Evolutionary conservation across 2,329 filamentous ascomycete genomes (phyloP).

Genomic region (Xylaria sp.): DNA sequence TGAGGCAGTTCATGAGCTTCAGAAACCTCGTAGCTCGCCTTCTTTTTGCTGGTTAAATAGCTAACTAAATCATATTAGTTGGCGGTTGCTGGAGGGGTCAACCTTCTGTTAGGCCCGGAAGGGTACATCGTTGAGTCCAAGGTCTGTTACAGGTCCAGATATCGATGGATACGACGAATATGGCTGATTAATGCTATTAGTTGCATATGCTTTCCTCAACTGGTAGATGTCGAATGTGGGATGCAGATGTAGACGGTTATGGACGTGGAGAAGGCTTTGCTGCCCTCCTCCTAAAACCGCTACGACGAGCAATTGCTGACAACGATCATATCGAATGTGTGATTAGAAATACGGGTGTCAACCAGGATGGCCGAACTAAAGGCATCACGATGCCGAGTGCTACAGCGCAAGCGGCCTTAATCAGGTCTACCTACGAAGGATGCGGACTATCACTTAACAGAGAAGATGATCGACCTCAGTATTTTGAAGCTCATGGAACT

Average conservation of each 20-base stretch:
- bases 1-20: too few relatives aligned
- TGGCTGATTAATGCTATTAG: background rate
- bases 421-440: background rate
- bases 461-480: background rate
- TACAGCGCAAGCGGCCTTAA: background rate
- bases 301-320: background rate
- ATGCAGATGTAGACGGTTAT: background rate
- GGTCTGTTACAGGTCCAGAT: too few relatives aligned
- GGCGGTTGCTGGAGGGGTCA: too few relatives aligned
- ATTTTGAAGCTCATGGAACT: background rate
- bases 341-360: background rate
- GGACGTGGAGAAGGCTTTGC: background rate
- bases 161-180: too few relatives aligned
- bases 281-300: background rate
- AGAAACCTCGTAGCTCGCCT: too few relatives aligned
- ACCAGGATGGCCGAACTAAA: background rate
- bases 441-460: background rate
- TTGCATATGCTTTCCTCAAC: background rate
- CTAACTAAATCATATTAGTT: too few relatives aligned
- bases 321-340: background rate
- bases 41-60: too few relatives aligned
- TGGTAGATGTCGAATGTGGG: background rate
- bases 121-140: too few relatives aligned
- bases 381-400: background rate
- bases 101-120: too few relatives aligned